phyloP scores from a whole-genome alignment of 768 basidiomycete species.

The Amanita inopinata region DNA sequence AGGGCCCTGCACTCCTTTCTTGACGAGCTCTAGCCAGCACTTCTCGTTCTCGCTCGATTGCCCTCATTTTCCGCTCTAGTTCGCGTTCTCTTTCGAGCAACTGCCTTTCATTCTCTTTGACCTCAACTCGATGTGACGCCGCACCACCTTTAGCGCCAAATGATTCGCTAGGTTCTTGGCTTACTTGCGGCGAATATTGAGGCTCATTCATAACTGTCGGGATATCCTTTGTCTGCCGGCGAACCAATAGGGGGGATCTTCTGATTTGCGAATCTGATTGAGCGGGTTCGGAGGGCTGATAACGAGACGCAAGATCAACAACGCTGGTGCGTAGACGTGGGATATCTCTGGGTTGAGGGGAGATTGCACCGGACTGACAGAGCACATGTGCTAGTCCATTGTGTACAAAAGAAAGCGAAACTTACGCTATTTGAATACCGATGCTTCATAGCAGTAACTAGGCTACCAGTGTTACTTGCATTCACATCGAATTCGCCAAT shows the following conservation, averaged over 20 bases:
- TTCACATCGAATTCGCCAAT: conserved; percentile 44
- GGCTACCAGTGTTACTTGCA: conserved; percentile 40
- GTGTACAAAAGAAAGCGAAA: conserved; percentile 11
- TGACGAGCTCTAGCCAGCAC: conserved; percentile 28
- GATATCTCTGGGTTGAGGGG: conserved; percentile 50
- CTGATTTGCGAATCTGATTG: conserved; percentile 23
- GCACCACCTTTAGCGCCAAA: background rate
- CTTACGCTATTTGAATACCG: conserved; percentile 51
- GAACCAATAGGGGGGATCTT: background rate
- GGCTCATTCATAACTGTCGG: background rate
- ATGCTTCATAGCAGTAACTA: conserved; percentile 63
- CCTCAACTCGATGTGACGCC: conserved; percentile 28
- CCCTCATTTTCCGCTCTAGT: conserved; percentile 39
- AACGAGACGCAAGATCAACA: conserved; percentile 52
- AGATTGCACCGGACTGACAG: conserved; percentile 36
- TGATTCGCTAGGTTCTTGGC: conserved; percentile 26
- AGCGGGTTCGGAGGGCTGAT: conserved; percentile 36
- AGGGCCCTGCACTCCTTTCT: conserved; percentile 14
- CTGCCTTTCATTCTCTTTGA: conserved; percentile 45
- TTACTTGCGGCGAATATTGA: conserved; percentile 21
- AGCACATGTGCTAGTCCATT: conserved; percentile 8
- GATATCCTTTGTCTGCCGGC: background rate
- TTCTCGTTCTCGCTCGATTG: conserved; percentile 49
- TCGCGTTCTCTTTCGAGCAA: conserved; percentile 46
- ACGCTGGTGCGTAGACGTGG: conserved; percentile 59